Conservation (phyloP, 768 basidiomycete species). For the Trametes meyenii region DNA sequence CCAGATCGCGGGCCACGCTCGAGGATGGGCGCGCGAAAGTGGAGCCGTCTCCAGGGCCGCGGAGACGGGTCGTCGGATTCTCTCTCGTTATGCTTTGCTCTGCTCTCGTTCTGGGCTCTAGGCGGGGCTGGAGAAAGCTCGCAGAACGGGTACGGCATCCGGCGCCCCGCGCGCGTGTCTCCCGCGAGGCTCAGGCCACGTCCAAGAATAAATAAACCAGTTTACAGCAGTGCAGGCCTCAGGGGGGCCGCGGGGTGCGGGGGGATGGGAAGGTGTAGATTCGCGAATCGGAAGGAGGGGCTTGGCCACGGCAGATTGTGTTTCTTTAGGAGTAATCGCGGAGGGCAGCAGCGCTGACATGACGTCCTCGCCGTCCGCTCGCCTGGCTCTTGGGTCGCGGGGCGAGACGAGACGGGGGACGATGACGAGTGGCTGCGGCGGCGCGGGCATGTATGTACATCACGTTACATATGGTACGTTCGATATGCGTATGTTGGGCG, state of each 20-base stretch:
- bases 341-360: neutral
- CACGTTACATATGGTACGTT: too few relatives aligned
- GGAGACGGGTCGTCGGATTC: neutral
- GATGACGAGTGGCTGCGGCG: neutral
- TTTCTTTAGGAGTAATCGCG: conserved; percentile 13
- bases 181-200: neutral
- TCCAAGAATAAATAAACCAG: neutral
- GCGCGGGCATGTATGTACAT: neutral
- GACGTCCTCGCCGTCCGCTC: neutral
- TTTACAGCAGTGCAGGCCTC: neutral
- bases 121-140: conserved; percentile 9
- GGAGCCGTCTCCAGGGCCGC: too few relatives aligned
- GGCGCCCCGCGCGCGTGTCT: neutral
- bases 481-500: neutral
- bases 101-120: neutral
- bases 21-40: too few relatives aligned
- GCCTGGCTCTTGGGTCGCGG: too few relatives aligned
- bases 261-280: neutral
- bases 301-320: neutral
- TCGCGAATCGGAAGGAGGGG: neutral
- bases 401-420: neutral
- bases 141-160: conserved; percentile 8
- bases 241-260: neutral
- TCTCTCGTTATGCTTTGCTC: too few relatives aligned
- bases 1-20: too few relatives aligned